These are phyloP conservation scores for Starmerella lactis-condensi DNA, from an alignment of 805 yeast genomes.

Conservation along the genomic window DNA sequence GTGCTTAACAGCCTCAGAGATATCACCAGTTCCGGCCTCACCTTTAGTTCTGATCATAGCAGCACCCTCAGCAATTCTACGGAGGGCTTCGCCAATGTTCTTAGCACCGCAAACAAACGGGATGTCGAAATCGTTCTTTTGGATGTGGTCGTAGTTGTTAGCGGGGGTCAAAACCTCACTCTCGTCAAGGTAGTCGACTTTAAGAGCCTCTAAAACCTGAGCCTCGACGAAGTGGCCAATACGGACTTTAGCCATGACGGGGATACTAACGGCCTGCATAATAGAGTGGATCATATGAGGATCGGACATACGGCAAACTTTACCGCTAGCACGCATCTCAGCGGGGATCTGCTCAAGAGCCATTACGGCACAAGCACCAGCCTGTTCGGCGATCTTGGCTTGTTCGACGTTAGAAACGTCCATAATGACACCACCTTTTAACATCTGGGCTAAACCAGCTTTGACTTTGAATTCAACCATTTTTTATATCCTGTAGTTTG, in stretches of 20 bases:
- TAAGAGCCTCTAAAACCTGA: slow-evolving; percentile 51
- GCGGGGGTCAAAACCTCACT: slow-evolving; percentile 74
- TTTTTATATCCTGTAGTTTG: neutral
- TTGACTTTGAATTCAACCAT: slow-evolving; percentile 34
- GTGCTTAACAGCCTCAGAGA: slow-evolving; percentile 65
- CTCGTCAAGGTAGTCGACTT: slow-evolving; percentile 66
- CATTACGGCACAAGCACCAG: slow-evolving; percentile 84
- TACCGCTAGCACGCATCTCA: slow-evolving; percentile 64
- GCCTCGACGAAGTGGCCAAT: slow-evolving; percentile 75
- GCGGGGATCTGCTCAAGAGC: slow-evolving; percentile 74
- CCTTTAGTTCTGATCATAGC: slow-evolving; percentile 79
- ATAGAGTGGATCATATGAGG: slow-evolving; percentile 61
- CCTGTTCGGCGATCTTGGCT: slow-evolving; percentile 59
- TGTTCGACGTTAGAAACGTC: slow-evolving; percentile 61
- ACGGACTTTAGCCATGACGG: slow-evolving; percentile 71
- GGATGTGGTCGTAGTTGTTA: slow-evolving; percentile 46
- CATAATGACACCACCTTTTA: slow-evolving; percentile 39
- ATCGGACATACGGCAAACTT: slow-evolving; percentile 73
- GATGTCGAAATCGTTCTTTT: slow-evolving; percentile 40
- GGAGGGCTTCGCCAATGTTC: slow-evolving; percentile 62
- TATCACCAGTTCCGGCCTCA: slow-evolving; percentile 80
- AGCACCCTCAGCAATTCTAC: slow-evolving; percentile 66
- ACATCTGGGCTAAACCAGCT: slow-evolving; percentile 71
- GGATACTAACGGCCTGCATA: slow-evolving; percentile 37
- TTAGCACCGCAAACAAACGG: slow-evolving; percentile 78